Evolutionary conservation across 805 yeast species (phyloP), one percentile per base, ranked within the genome.

Genomic region (Yamadazyma nakazawae): DNA sequence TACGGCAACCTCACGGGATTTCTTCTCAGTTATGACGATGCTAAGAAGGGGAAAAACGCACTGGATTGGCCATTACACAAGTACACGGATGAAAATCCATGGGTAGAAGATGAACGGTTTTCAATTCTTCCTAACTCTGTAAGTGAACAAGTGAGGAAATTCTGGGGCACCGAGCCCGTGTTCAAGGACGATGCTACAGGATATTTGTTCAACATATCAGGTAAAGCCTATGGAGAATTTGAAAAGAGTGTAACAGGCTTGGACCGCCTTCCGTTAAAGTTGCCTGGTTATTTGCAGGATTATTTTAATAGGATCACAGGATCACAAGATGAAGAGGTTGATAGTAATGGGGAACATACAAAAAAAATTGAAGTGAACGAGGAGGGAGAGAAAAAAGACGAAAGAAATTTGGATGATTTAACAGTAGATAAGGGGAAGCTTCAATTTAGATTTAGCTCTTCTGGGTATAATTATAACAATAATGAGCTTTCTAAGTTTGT

Each of bases 1-100:
- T 83, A 82, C 59, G 85, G 86, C 1, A 84, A 86, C 55, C 61
- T 88, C 13, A 85, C 94, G 0, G 96, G 96, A 3, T 79, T 84
- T 48, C 75, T 72, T 55, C 63, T 84, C 30, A 79, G 88, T 26
- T 88, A 86, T 54, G 68, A 72, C 9, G 95, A 85, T 62, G 74
- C 71, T 13, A 17, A 75, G 1, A 60, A 67, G 5, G 76, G 77
- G 11, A 64, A 73, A 41, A 70, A 70, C 24, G 68, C 64, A 1
- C 72, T 75, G 49, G 72, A 79, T 0, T 84, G 83, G 77, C 91
- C 91, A 0, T 61, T 83, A 21, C 79, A 81, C 46, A 37, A 67
- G 2, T 70, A 49, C 43, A 55, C 64, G 6, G 63, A 71, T 2
- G 79, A 81, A 66, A 40, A 56, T 19, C 73, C 71, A 1, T 72